A percentile compares a stretch with the other conserved stretches of the same genome.
Conservation (phyloP, 352 stramenopile genomes). For the Elongisporangium undulatum region DNA sequence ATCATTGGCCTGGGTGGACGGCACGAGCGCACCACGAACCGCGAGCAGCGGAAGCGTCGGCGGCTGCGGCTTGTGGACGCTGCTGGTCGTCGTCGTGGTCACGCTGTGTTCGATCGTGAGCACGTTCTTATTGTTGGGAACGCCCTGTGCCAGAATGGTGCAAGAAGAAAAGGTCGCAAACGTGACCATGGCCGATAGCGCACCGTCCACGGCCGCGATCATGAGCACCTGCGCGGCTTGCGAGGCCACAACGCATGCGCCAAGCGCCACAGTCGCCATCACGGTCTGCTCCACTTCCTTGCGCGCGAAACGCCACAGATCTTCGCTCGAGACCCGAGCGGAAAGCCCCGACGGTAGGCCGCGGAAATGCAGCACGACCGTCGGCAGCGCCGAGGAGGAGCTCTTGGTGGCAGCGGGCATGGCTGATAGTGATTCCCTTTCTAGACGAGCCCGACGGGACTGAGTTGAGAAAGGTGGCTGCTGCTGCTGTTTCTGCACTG, state of each 20-base stretch:
- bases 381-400: slow-evolving; percentile 22
- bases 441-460: not conserved
- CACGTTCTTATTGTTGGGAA: slow-evolving; percentile 10
- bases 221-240: slow-evolving; percentile 14
- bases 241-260: slow-evolving; percentile 5
- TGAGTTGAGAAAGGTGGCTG: not conserved
- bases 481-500: not conserved
- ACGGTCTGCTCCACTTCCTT: slow-evolving; percentile 18
- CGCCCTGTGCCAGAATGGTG: slow-evolving; percentile 26
- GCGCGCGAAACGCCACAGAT: slow-evolving; percentile 13
- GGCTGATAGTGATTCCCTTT: not conserved
- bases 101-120: slow-evolving; percentile 3
- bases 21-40: not conserved
- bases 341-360: slow-evolving; percentile 32
- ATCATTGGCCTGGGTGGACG: slow-evolving; percentile 17
- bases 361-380: slow-evolving; percentile 60
- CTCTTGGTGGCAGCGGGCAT: slow-evolving; percentile 1
- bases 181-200: slow-evolving; percentile 35
- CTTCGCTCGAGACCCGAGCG: slow-evolving; percentile 18
- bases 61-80: slow-evolving; percentile 11
- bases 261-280: slow-evolving; percentile 10
- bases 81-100: slow-evolving; percentile 6
- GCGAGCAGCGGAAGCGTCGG: slow-evolving; percentile 22
- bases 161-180: slow-evolving; percentile 49
- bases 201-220: slow-evolving; percentile 19